These are phyloP conservation scores for Saxophila tyrrhenica DNA, from an alignment of 495 filamentous ascomycete species.

Conservation along the genomic window DNA sequence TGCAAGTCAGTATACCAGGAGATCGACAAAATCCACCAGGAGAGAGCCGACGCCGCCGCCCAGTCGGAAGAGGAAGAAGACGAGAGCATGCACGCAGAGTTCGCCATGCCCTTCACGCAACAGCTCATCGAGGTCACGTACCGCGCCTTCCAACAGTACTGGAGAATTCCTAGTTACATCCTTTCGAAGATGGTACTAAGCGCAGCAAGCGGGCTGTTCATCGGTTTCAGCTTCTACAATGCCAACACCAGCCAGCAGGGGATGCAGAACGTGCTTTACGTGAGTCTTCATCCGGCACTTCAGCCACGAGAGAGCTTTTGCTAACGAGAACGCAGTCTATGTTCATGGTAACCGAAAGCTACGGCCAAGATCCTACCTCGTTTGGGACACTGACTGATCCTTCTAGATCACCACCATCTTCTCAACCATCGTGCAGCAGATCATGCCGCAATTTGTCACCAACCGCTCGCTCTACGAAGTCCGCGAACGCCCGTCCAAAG, in stretches of 20 bases:
- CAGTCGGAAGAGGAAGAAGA: conserved; percentile 21
- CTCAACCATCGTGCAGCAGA: conserved; percentile 42
- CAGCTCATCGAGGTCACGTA: conserved; percentile 30
- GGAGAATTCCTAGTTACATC: conserved; percentile 33
- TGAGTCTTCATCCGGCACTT: no score
- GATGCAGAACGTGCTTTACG: conserved; percentile 53
- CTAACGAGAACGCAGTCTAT: no score
- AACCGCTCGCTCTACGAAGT: conserved; percentile 45
- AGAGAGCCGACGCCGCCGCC: conserved; percentile 34
- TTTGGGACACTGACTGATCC: not conserved
- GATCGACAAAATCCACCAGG: conserved; percentile 52
- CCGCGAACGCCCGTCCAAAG: conserved; percentile 43
- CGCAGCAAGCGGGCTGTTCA: conserved; percentile 37
- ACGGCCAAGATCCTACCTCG: conserved; percentile 39
- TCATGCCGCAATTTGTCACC: conserved; percentile 46
- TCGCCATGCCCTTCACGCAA: conserved; percentile 30
- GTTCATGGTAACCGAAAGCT: conserved; percentile 65
- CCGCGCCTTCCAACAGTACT: conserved; percentile 30
- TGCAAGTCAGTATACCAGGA: conserved; percentile 53
- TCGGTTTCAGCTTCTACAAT: conserved; percentile 40
- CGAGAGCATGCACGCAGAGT: conserved; percentile 30
- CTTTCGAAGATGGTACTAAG: conserved; percentile 35
- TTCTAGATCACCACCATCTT: conserved; percentile 16
- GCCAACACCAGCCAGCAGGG: conserved; percentile 19
- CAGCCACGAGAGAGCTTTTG: no score